Percentiles rank a stretch among this genome's conserved stretches.
phyloP scores from a whole-genome alignment of 768 basidiomycete genomes.

The Tulasnella sp. region DNA sequence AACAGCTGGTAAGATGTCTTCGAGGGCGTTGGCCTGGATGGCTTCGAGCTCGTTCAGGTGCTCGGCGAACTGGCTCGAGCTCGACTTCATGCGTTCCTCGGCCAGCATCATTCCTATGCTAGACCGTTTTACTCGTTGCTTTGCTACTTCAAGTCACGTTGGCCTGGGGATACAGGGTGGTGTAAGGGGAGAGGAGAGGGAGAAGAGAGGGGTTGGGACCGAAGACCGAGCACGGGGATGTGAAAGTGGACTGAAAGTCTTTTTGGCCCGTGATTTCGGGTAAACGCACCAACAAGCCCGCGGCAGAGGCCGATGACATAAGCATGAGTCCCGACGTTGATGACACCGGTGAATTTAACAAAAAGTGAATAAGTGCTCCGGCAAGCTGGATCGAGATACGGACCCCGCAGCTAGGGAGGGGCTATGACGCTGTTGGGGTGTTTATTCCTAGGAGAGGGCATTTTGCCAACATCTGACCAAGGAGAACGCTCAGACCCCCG shows the following conservation, averaged over 20 bases:
- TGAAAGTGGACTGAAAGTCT: background rate
- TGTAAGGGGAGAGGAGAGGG: background rate
- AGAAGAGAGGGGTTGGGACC: background rate
- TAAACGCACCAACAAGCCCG: too few species aligned
- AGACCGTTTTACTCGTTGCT: background rate
- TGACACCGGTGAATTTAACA: background rate
- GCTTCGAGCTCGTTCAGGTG: background rate
- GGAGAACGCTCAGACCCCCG: too few species aligned
- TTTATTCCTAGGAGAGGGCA: background rate
- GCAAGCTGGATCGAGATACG: background rate
- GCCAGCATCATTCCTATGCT: background rate
- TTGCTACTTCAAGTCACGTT: background rate
- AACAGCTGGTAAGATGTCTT: conserved; percentile 20
- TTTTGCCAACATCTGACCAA: too few species aligned
- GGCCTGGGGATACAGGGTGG: background rate
- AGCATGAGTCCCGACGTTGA: conserved; percentile 4
- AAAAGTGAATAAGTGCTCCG: background rate
- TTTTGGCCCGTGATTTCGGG: conserved; percentile 16
- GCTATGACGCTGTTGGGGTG: background rate
- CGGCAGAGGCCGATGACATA: background rate
- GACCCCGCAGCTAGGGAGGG: background rate
- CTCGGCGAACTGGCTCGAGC: background rate
- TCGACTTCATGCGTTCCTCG: background rate
- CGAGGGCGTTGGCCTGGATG: background rate
- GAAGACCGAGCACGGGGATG: background rate